Evolutionary conservation across 139 green algal genomes (phyloP).

Genomic region (Chlamydomonas eustigma): DNA sequence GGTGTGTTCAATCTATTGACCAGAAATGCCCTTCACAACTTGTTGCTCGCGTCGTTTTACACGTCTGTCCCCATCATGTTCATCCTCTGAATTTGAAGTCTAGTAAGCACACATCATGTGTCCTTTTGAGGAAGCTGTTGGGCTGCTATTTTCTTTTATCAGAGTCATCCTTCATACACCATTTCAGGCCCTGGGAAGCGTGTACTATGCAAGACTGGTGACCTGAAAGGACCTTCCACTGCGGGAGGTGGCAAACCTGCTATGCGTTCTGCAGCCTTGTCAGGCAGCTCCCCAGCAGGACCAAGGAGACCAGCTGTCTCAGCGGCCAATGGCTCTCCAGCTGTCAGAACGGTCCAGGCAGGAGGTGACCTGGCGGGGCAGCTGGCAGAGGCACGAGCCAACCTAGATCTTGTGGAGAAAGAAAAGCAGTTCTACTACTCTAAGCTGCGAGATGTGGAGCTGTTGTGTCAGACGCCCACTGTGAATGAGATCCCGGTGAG

Average conservation of each 20-base stretch:
- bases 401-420: slow-evolving; percentile 38
- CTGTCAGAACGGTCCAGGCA: not conserved
- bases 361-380: slow-evolving; percentile 1
- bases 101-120: too few relatives aligned
- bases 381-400: slow-evolving; percentile 35
- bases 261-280: too few relatives aligned
- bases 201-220: slow-evolving; percentile 18
- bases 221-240: slow-evolving; percentile 19
- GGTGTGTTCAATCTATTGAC: not conserved
- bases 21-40: too few relatives aligned
- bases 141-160: too few relatives aligned
- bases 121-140: too few relatives aligned
- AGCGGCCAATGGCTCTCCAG: not conserved
- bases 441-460: slow-evolving; percentile 97
- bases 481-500: slow-evolving; percentile 31
- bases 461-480: slow-evolving; percentile 84
- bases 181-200: not conserved
- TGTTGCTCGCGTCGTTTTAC: too few relatives aligned
- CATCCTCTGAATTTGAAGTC: too few relatives aligned
- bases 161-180: too few relatives aligned
- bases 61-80: too few relatives aligned
- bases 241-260: not conserved
- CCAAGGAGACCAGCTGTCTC: not conserved
- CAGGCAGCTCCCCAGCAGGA: too few relatives aligned
- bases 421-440: slow-evolving; percentile 78